Evolutionary conservation across 176 grass and related monocot genomes (phyloP).

Genomic region (Musa troglodytarum): DNA sequence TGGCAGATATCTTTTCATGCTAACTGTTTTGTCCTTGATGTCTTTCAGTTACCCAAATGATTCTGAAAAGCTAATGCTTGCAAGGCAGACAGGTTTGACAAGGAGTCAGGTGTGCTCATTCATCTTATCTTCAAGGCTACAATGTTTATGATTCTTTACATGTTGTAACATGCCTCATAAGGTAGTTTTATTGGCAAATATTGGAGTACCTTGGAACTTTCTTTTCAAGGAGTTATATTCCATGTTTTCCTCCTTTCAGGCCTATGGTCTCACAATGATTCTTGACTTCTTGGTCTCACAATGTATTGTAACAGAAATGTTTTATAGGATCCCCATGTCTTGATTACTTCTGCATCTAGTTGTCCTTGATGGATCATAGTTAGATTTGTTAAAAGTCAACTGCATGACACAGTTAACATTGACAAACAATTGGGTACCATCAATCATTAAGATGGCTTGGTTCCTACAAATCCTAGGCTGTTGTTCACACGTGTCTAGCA

Average conservation of each 20-base stretch:
- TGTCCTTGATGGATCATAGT: too few species aligned
- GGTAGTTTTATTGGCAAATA: neutral
- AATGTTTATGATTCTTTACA: neutral
- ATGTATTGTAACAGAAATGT: too few species aligned
- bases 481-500: neutral
- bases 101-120: conserved; percentile 52
- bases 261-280: too few species aligned
- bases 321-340: too few species aligned
- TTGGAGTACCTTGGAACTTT: too few species aligned
- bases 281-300: too few species aligned
- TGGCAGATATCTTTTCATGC: neutral
- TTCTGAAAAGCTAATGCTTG: conserved; percentile 84
- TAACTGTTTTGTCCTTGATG: conserved; percentile 7
- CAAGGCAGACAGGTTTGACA: conserved; percentile 75
- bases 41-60: conserved; percentile 77
- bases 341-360: too few species aligned
- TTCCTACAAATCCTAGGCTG: neutral
- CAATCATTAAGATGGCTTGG: neutral
- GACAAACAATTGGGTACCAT: neutral
- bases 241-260: too few species aligned
- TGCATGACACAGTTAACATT: too few species aligned
- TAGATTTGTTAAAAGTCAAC: too few species aligned
- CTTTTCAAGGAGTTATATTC: too few species aligned
- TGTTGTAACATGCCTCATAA: neutral
- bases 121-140: neutral